These are phyloP conservation scores for Helianthus annuus DNA, from an alignment of 129 eudicot species.

Conservation along the genomic window DNA sequence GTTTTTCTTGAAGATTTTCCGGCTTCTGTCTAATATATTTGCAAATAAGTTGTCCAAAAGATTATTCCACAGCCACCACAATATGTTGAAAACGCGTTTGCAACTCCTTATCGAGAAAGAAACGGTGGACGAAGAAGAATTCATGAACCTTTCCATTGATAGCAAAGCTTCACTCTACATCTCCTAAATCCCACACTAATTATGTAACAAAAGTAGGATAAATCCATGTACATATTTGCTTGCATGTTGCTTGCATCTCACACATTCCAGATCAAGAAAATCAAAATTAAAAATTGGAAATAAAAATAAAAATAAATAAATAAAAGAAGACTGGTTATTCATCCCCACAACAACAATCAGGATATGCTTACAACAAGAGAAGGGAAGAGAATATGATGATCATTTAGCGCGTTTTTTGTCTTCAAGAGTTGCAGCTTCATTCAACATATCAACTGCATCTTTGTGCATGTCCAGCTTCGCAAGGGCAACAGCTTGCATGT, in stretches of 20 bases:
- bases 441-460: conserved; percentile 92
- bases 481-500: conserved; percentile 96
- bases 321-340: conserved; percentile 20
- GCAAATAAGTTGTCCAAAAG: too few species aligned
- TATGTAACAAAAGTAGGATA: conserved; percentile 36
- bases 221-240: conserved; percentile 41
- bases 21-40: too few species aligned
- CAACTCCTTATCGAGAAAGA: not conserved
- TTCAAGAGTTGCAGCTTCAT: conserved; percentile 85
- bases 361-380: conserved; percentile 13
- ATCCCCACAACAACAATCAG: conserved; percentile 32
- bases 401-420: conserved; percentile 64
- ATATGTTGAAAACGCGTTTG: not conserved
- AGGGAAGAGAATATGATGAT: conserved; percentile 13
- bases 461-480: conserved; percentile 93
- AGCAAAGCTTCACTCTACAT: conserved; percentile 76
- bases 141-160: conserved; percentile 81
- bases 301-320: conserved; percentile 18
- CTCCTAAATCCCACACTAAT: conserved; percentile 34
- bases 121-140: conserved; percentile 49
- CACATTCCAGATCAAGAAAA: conserved; percentile 28
- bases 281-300: not conserved
- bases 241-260: conserved; percentile 16
- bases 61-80: too few species aligned
- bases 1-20: too few species aligned